Evolutionary conservation across 2,329 filamentous ascomycete species (phyloP), one percentile per base, ranked within the genome.

Genomic region (Sporothrix euskadiensis): DNA sequence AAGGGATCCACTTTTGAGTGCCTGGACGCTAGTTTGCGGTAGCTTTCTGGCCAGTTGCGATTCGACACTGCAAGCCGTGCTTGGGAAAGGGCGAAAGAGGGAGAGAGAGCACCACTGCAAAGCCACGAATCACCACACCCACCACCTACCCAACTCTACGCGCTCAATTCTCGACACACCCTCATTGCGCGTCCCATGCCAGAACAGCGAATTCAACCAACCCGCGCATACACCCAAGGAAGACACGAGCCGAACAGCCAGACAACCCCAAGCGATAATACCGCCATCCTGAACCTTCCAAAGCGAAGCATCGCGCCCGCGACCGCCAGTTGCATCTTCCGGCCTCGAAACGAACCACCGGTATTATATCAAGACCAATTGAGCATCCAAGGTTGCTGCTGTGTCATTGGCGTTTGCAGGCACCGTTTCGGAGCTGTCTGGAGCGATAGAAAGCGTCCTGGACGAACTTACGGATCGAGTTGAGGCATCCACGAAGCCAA

Each of bases 51-150:
- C 61, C 35, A 65, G 30, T 59, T 59, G 30, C 56, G 6, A 16
- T 57, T 57, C 56, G 56, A 32, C 5, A 57, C 56, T 32, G 56
- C 56, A 14, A 12, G 19, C 8, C 14, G 32, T 39, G 59, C 59
- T 39, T 26, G 22, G n/a, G 19, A 41, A 39, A 63, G 57, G 26
- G 59, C n/a, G 52, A 56, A 22, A 56, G n/a, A 56, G 22, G 9
- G 52, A 56, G 52, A 56, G 52, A 47, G 44, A 14, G 44, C 44
- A 49, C 44, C 26, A 26, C 26, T 52, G 44, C 66, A 39, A 69
- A 35, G 39, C 16, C 66, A 12, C 39, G 47, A 54, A 54, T 35
- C 66, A 52, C 32, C 49, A 59, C 69, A 71, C 69, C 35, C 59
- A 30, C 12, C 41, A 10, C 9, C 44, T 14, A 49, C 14, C 44